phyloP scores from a whole-genome alignment of 1,139 yeast species.

The Casaregolazyma suthepensis region DNA sequence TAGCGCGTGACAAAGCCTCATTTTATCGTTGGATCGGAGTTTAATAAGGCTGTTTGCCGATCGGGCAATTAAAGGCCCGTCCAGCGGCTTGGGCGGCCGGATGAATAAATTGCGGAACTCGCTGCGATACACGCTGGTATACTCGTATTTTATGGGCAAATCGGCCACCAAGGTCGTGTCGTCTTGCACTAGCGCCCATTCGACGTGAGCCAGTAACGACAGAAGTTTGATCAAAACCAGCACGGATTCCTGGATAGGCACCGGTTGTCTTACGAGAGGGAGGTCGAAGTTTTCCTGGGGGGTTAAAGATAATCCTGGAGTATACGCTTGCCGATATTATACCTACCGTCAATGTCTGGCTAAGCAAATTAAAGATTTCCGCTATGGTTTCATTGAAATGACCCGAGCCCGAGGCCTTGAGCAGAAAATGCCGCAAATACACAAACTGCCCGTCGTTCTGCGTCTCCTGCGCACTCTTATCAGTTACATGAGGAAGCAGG shows the following conservation, averaged over 20 bases:
- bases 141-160: constrained; percentile 14
- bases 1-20: background rate
- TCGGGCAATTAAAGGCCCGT: constrained; percentile 22
- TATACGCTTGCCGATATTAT: background rate
- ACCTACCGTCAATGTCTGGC: constrained; percentile 1
- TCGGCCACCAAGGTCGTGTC: constrained; percentile 12
- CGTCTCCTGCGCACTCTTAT: constrained; percentile 24
- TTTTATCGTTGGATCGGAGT: constrained; percentile 2
- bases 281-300: background rate
- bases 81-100: constrained; percentile 27
- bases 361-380: background rate
- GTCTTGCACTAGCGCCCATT: constrained; percentile 27
- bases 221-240: constrained; percentile 28
- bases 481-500: constrained; percentile 25
- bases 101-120: constrained; percentile 25
- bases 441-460: constrained; percentile 21
- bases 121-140: constrained; percentile 20
- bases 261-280: constrained; percentile 2
- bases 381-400: constrained; percentile 20
- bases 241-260: constrained; percentile 5
- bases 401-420: constrained; percentile 20
- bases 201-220: constrained; percentile 30
- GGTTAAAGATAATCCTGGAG: too few species aligned
- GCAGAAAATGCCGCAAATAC: constrained; percentile 20
- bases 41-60: constrained; percentile 18